phyloP scores from a whole-genome alignment of 768 basidiomycete species.

The Udeniomyces megalosporus region DNA sequence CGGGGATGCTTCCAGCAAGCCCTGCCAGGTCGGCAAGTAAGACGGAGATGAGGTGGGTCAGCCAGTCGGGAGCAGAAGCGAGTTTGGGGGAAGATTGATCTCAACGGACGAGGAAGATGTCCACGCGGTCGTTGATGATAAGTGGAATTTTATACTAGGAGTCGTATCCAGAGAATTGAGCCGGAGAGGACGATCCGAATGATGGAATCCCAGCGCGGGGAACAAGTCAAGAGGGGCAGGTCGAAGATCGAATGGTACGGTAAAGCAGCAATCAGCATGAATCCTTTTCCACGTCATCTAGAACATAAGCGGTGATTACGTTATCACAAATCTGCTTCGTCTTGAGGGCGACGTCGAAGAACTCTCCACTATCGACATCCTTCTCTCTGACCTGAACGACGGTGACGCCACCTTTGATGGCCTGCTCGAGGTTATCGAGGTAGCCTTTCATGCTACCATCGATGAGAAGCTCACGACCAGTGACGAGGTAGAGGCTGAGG shows the following conservation, averaged over 20 bases:
- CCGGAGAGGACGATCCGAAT: too few relatives aligned
- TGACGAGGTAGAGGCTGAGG: constrained; percentile 65
- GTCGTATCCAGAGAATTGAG: too few relatives aligned
- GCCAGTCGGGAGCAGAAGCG: too few relatives aligned
- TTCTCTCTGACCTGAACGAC: constrained; percentile 85
- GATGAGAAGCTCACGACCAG: constrained; percentile 61
- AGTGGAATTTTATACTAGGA: constrained; percentile 53
- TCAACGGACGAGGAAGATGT: constrained; percentile 48
- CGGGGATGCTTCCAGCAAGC: not conserved
- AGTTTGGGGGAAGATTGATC: not conserved
- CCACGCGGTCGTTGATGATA: constrained; percentile 55
- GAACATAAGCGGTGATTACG: constrained; percentile 18
- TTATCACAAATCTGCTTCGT: constrained; percentile 57
- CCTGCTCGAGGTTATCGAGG: constrained; percentile 48
- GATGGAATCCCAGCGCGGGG: not conserved
- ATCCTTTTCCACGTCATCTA: too few relatives aligned
- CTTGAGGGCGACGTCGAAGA: constrained; percentile 52
- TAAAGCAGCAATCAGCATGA: too few relatives aligned
- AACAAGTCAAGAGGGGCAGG: not conserved
- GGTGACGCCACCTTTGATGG: constrained; percentile 72
- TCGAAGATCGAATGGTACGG: not conserved
- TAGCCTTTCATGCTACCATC: constrained; percentile 63
- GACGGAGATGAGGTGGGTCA: too few relatives aligned
- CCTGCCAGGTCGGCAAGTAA: too few relatives aligned
- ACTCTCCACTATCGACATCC: constrained; percentile 63